A percentile compares a stretch with the other conserved stretches of the same genome.
phyloP scores from a whole-genome alignment of 2,329 filamentous ascomycete species.

The Penicillium sp. region DNA sequence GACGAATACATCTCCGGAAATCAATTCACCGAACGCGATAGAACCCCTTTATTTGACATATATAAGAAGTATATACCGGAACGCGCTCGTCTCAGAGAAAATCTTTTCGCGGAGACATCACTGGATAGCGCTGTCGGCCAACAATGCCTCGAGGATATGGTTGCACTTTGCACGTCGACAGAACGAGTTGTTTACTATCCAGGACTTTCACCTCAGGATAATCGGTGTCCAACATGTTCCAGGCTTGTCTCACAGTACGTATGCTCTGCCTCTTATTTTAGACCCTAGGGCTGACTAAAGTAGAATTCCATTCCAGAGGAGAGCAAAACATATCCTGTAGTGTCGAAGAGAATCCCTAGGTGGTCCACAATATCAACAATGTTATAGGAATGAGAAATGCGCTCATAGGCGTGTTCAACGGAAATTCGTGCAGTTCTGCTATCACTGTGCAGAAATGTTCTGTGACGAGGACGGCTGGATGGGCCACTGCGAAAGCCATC shows the following conservation, averaged over 20 bases:
- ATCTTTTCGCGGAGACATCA: neutral
- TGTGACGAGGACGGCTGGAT: neutral
- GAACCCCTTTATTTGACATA: neutral
- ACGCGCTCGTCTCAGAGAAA: neutral
- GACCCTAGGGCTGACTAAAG: neutral
- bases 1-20: neutral
- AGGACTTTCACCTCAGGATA: neutral
- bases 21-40: neutral
- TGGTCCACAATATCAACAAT: neutral
- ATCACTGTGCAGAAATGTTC: neutral
- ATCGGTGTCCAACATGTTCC: neutral
- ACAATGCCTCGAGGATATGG: neutral
- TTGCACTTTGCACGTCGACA: neutral
- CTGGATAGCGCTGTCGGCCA: neutral
- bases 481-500: neutral
- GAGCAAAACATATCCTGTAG: neutral
- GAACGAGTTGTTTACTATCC: neutral
- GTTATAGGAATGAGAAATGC: neutral
- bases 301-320: neutral
- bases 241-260: neutral
- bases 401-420: neutral
- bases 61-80: neutral
- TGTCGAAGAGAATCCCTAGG: neutral
- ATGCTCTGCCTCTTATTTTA: neutral
- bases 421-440: neutral